Conservation (phyloP, 2,329 filamentous ascomycete species). For the Epichloe gansuensis region DNA sequence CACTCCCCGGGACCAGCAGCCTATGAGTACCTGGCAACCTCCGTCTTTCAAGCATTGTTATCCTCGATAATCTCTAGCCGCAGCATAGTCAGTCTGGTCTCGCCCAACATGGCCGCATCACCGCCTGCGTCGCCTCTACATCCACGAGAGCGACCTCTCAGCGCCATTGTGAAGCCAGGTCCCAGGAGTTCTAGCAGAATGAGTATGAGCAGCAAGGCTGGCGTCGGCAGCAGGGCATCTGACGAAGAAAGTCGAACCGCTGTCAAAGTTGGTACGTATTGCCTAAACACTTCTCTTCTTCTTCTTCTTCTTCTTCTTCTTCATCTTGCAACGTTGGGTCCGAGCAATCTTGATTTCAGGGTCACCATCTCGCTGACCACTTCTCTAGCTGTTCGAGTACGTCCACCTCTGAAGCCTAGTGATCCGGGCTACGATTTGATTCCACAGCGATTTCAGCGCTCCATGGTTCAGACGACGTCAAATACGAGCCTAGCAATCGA, state of each 20-base stretch:
- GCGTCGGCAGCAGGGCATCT: constrained; percentile 66
- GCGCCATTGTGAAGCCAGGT: constrained; percentile 64
- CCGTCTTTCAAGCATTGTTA: background rate
- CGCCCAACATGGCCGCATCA: constrained; percentile 49
- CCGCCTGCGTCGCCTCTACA: constrained; percentile 54
- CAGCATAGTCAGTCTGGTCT: background rate
- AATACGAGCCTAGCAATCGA: constrained; percentile 80
- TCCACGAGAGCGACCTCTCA: constrained; percentile 58
- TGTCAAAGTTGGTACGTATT: constrained; percentile 79
- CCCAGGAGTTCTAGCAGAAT: constrained; percentile 70
- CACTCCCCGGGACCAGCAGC: background rate
- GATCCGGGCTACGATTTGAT: constrained; percentile 94
- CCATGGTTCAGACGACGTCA: constrained; percentile 82
- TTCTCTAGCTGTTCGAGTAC: constrained; percentile 70
- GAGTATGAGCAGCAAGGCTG: constrained; percentile 71
- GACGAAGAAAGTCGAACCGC: constrained; percentile 85
- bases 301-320: too few species aligned
- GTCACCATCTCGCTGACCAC: background rate
- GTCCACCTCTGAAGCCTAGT: constrained; percentile 67
- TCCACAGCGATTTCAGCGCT: constrained; percentile 84
- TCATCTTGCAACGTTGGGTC: background rate
- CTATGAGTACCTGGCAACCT: background rate
- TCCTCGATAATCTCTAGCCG: background rate
- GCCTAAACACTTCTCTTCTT: background rate
- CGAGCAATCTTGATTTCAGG: background rate